Percentiles rank a stretch among this genome's conserved stretches.
These are phyloP conservation scores for Hibiscus tridactylites DNA, from an alignment of 345 rosid species.

Conservation along the genomic window DNA sequence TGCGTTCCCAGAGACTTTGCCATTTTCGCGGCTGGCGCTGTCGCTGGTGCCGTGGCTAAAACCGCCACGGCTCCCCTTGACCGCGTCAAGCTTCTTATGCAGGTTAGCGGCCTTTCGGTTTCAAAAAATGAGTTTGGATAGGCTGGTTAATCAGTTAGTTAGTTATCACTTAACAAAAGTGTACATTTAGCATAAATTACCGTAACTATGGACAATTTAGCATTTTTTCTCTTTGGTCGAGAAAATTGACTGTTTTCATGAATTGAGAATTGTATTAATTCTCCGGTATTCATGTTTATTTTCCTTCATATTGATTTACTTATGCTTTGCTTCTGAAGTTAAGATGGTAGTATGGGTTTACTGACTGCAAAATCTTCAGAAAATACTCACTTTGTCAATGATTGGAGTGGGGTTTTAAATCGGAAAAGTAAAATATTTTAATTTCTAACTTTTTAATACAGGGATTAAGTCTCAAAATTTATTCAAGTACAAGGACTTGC, in stretches of 20 bases:
- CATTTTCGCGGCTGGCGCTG: conserved; percentile 78
- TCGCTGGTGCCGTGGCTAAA: conserved; percentile 92
- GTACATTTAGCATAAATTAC: neutral
- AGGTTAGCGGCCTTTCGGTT: conserved; percentile 33
- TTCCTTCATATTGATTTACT: no score
- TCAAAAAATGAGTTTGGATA: neutral
- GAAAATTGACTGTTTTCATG: neutral
- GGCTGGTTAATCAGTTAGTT: neutral
- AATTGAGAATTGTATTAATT: neutral
- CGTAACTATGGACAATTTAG: neutral
- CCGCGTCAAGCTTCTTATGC: conserved; percentile 95
- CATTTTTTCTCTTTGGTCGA: neutral
- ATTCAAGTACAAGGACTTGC: neutral
- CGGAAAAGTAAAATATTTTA: neutral
- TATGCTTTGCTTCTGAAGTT: no score
- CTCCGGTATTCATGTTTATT: neutral
- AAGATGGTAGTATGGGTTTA: neutral
- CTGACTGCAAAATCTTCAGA: neutral
- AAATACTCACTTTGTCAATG: neutral
- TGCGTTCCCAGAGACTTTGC: conserved; percentile 66
- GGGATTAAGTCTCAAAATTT: neutral
- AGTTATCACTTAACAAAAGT: neutral
- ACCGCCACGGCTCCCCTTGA: conserved; percentile 92
- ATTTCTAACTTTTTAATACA: neutral
- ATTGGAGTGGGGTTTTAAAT: neutral